These are phyloP conservation scores for Drechslerella coelobrocha DNA, from an alignment of 2,329 filamentous ascomycete species.

Conservation along the genomic window DNA sequence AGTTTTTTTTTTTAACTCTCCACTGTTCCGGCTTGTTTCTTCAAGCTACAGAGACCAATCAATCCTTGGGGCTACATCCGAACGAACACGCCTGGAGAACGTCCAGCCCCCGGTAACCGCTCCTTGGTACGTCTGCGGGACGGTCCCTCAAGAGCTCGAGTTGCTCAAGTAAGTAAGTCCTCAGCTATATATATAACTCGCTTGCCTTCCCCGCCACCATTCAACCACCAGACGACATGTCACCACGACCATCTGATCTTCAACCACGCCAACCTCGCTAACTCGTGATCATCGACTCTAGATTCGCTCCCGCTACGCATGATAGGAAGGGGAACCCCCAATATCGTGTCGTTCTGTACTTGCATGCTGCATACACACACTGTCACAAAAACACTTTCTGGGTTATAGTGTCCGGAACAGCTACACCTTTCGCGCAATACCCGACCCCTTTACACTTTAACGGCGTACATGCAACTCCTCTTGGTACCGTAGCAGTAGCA, in stretches of 20 bases:
- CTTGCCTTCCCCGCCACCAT: constrained; percentile 33
- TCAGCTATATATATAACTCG: constrained; percentile 40
- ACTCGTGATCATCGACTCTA: constrained; percentile 1
- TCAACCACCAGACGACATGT: constrained; percentile 3
- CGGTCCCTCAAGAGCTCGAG: neutral
- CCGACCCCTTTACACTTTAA: neutral
- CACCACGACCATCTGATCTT: constrained; percentile 8
- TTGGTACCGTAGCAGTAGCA: constrained; percentile 8
- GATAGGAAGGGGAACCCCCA: constrained; percentile 5
- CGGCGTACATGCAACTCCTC: constrained; percentile 24
- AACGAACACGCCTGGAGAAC: neutral
- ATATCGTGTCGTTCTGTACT: neutral
- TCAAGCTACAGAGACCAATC: neutral
- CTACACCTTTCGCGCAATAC: neutral
- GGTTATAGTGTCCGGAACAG: neutral
- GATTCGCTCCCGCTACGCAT: constrained; percentile 4
- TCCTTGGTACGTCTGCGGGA: neutral
- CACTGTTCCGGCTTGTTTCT: neutral
- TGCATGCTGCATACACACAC: neutral
- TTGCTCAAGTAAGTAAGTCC: neutral
- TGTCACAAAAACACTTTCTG: constrained; percentile 6
- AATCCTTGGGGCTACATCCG: neutral
- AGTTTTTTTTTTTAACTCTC: neutral
- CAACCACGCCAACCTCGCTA: constrained; percentile 4
- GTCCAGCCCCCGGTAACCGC: neutral